Evolutionary conservation across 208 protist species (phyloP), one percentile per base, ranked within the genome.

Genomic region (Novymonas esmeraldas): DNA sequence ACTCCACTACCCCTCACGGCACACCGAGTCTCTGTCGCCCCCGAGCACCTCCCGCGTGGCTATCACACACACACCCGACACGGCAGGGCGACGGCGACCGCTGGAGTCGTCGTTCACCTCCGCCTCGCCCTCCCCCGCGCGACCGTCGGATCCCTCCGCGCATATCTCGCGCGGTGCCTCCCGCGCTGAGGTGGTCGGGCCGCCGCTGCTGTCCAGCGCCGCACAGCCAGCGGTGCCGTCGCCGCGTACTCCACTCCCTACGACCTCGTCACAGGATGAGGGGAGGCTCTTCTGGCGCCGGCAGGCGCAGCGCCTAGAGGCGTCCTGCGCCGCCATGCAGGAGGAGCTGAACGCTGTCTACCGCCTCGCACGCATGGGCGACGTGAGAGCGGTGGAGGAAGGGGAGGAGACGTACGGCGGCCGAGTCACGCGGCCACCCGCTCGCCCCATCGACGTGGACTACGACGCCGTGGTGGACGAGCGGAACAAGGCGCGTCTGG

Each of bases 401-500:
- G n/a, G n/a, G n/a, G n/a, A n/a, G n/a, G n/a, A n/a, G n/a, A n/a
- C n/a, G n/a, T n/a, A n/a, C n/a, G n/a, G n/a, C n/a, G n/a, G n/a
- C n/a, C n/a, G n/a, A n/a, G n/a, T n/a, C n/a, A n/a, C n/a, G n/a
- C n/a, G n/a, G n/a, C n/a, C n/a, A n/a, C n/a, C n/a, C n/a, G n/a
- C n/a, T n/a, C n/a, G n/a, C n/a, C n/a, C n/a, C n/a, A n/a, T n/a
- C n/a, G n/a, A n/a, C n/a, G n/a, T n/a, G n/a, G n/a, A n/a, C 31
- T 70, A 48, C 16, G 70, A 52, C 24, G 33, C 48, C 3, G 46
- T 70, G 1, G 18, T 66, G 48, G 48, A 70, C 61, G 63, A 77
- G 52, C 74, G 80, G 45, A 73, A 85, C 46, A 39, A 55, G 20
- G 72, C 69, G 14, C 66, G 73, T 11, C 54, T 73, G 20, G 62